Evolutionary conservation across 371 early-diverging fungal species (phyloP).

Genomic region (Syncephalastrum sp.): DNA sequence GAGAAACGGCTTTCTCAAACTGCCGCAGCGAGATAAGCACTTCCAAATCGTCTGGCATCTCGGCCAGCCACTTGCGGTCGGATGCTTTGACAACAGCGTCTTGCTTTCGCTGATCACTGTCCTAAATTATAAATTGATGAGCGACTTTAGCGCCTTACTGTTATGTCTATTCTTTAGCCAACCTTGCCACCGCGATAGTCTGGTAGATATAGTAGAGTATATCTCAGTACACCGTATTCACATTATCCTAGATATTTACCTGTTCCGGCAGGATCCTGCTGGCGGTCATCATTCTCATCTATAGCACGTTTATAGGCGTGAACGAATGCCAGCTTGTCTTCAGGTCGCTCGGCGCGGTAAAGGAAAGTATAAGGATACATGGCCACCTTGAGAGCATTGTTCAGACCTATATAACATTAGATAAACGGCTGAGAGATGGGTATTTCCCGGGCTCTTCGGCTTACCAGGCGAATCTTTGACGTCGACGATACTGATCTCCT

Average conservation of each 20-base stretch:
- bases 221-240: no score
- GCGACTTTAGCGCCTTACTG: no score
- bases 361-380: slow-evolving; percentile 75
- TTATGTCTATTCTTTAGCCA: no score
- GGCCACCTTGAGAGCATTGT: slow-evolving; percentile 66
- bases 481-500: slow-evolving; percentile 78
- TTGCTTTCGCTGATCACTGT: background rate
- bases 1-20: slow-evolving; percentile 75
- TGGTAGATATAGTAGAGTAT: no score
- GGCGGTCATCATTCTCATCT: slow-evolving; percentile 59
- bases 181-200: no score
- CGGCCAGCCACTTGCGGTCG: slow-evolving; percentile 66
- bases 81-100: slow-evolving; percentile 25
- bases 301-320: slow-evolving; percentile 65
- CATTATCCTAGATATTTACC: background rate
- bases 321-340: slow-evolving; percentile 74
- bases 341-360: slow-evolving; percentile 69
- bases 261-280: slow-evolving; percentile 30
- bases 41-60: slow-evolving; percentile 83
- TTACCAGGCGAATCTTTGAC: slow-evolving; percentile 76
- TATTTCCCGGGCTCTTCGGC: background rate
- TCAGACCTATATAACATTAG: slow-evolving; percentile 24
- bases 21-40: slow-evolving; percentile 87
- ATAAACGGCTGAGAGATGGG: background rate
- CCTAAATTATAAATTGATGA: no score